Evolutionary conservation across 495 filamentous ascomycete species (phyloP).

Genomic region (Penicillium roqueforti): DNA sequence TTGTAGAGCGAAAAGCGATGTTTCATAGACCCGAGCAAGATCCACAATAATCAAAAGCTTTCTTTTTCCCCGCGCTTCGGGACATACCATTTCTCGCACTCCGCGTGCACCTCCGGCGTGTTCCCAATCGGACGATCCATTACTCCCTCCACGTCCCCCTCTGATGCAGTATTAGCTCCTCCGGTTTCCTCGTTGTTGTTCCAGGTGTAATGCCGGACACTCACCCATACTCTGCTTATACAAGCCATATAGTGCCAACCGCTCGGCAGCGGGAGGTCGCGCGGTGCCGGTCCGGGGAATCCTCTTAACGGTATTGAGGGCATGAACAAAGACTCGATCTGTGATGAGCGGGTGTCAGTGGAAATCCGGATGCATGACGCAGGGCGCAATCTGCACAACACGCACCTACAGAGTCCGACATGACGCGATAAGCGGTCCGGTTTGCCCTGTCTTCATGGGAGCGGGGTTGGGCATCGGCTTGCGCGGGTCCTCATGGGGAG

Average conservation of each 20-base stretch:
- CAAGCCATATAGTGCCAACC: constrained; percentile 88
- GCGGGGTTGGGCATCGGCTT: constrained; percentile 31
- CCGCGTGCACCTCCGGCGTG: constrained; percentile 48
- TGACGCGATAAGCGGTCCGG: constrained; percentile 30
- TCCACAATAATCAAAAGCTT: background rate
- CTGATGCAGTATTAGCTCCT: constrained; percentile 33
- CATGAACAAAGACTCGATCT: constrained; percentile 99
- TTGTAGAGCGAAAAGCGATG: background rate
- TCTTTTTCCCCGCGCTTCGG: background rate
- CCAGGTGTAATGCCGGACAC: background rate
- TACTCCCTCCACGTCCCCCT: constrained; percentile 89
- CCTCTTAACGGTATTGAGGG: constrained; percentile 95
- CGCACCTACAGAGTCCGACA: constrained; percentile 57
- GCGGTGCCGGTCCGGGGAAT: constrained; percentile 89
- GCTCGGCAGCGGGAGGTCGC: constrained; percentile 78
- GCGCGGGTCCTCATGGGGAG: constrained; percentile 26
- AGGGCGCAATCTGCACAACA: constrained; percentile 6
- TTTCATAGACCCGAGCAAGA: background rate
- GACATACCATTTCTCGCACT: constrained; percentile 59
- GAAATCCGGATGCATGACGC: background rate
- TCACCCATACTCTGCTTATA: constrained; percentile 96
- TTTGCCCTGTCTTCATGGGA: constrained; percentile 35
- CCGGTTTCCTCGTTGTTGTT: background rate
- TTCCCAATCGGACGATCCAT: constrained; percentile 74
- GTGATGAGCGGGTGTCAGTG: background rate